A percentile compares a stretch with the other conserved stretches of the same genome.
Evolutionary conservation across 768 basidiomycete species (phyloP).

Genomic region (Lactarius akahatsu): DNA sequence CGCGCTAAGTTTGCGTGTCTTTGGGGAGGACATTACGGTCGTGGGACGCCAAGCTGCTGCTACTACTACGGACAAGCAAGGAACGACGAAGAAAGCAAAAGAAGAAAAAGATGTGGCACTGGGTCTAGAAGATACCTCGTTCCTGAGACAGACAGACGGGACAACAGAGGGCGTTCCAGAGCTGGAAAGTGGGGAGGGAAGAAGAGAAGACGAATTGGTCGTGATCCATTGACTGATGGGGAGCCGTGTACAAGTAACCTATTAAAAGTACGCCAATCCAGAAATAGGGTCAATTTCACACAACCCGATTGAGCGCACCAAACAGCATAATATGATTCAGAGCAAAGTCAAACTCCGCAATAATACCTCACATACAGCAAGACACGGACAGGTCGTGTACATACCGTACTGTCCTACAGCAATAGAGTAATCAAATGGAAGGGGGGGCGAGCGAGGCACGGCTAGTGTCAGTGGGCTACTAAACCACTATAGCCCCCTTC

Average conservation of each 20-base stretch:
- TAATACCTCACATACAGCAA: not conserved
- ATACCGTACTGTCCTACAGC: no score
- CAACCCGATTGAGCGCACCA: not conserved
- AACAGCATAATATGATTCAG: not conserved
- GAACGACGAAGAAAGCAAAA: not conserved
- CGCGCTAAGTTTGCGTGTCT: slow-evolving; percentile 83
- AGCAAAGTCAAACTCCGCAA: not conserved
- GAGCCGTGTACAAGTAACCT: not conserved
- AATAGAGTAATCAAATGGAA: no score
- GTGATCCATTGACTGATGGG: not conserved
- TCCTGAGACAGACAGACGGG: not conserved
- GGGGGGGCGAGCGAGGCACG: no score
- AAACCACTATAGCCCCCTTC: not conserved
- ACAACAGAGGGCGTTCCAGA: not conserved
- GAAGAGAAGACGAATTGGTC: not conserved
- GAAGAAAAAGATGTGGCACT: not conserved
- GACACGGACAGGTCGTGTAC: not conserved
- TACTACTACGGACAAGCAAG: slow-evolving; percentile 31
- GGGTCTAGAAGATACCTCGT: not conserved
- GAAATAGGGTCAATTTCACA: not conserved
- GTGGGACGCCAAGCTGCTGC: slow-evolving; percentile 41
- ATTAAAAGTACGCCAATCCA: not conserved
- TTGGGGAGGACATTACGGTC: slow-evolving; percentile 72
- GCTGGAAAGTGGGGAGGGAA: not conserved
- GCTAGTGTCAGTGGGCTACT: not conserved